Evolutionary conservation across 352 stramenopile species (phyloP).

Genomic region (Pythium oligandrum): DNA sequence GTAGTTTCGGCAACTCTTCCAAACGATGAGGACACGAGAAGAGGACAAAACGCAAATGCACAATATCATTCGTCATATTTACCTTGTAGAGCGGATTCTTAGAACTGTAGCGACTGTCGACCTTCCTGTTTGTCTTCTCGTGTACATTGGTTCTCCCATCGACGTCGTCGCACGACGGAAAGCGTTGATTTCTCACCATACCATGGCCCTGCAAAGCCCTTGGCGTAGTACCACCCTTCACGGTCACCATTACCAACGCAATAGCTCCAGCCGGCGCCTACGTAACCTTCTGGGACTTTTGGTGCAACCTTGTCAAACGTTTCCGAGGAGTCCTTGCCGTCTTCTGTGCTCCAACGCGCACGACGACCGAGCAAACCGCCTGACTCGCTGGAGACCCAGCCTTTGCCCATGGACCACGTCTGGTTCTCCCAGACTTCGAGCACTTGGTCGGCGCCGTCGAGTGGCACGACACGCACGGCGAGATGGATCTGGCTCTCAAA

Average conservation of each 20-base stretch:
- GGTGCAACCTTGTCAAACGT: constrained; percentile 22
- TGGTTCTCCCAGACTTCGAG: constrained; percentile 43
- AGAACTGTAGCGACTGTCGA: too few relatives aligned
- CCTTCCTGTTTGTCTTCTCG: too few relatives aligned
- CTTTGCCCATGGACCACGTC: constrained; percentile 15
- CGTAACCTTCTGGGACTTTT: constrained; percentile 14
- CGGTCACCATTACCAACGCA: constrained; percentile 24
- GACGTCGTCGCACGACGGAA: constrained; percentile 22
- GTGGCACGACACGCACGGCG: constrained; percentile 14
- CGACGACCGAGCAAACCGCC: constrained; percentile 1
- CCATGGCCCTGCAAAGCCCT: constrained; percentile 31
- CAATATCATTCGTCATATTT: too few relatives aligned
- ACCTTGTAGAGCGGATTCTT: too few relatives aligned
- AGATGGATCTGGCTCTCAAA: constrained; percentile 17
- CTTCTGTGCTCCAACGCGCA: constrained; percentile 21
- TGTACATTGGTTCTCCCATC: constrained; percentile 14
- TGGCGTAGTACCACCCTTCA: constrained; percentile 35
- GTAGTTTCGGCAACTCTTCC: too few relatives aligned
- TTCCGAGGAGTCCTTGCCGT: constrained; percentile 16
- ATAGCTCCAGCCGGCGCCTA: constrained; percentile 24
- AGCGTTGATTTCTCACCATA: constrained; percentile 18
- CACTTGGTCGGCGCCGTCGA: constrained; percentile 14
- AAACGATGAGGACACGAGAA: too few relatives aligned
- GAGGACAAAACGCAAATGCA: too few relatives aligned
- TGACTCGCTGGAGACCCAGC: constrained; percentile 20